A percentile compares a stretch with the other conserved stretches of the same genome.
Conservation (phyloP, 2,329 filamentous ascomycete genomes). For the Microcyclospora pomicola region DNA sequence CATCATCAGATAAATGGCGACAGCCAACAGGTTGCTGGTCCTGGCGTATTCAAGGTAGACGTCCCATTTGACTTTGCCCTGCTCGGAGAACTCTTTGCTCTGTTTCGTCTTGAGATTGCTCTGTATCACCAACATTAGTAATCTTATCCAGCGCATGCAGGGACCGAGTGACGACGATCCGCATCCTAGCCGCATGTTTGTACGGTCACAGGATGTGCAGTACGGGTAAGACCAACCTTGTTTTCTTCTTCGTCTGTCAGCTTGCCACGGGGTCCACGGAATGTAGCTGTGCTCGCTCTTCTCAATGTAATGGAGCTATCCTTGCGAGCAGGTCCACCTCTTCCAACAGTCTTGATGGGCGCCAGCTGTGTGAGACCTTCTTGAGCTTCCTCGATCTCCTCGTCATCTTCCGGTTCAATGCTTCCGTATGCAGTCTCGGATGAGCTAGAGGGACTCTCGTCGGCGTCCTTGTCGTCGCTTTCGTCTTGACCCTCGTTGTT, state of each 20-base stretch:
- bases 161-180: background rate
- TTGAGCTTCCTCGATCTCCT: slow-evolving; percentile 47
- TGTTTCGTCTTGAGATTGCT: slow-evolving; percentile 58
- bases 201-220: background rate
- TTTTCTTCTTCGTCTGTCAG: slow-evolving; percentile 66
- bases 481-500: slow-evolving; percentile 35
- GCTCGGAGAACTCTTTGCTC: slow-evolving; percentile 72
- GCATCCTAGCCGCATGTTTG: no score
- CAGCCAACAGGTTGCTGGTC: slow-evolving; percentile 78
- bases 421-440: slow-evolving; percentile 44
- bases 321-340: slow-evolving; percentile 42
- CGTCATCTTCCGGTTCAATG: slow-evolving; percentile 35
- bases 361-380: slow-evolving; percentile 63
- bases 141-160: background rate
- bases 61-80: slow-evolving; percentile 96
- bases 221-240: slow-evolving; percentile 8
- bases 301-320: slow-evolving; percentile 66
- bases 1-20: slow-evolving; percentile 62
- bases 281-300: slow-evolving; percentile 81
- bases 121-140: slow-evolving; percentile 3
- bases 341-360: slow-evolving; percentile 46
- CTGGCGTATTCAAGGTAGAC: slow-evolving; percentile 93
- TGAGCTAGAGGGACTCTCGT: slow-evolving; percentile 38
- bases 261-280: slow-evolving; percentile 73
- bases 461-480: slow-evolving; percentile 10